Percentiles rank a stretch among this genome's conserved stretches.
Evolutionary conservation across 306 rosid genomes (phyloP).

Genomic region (Cicer judaicum): DNA sequence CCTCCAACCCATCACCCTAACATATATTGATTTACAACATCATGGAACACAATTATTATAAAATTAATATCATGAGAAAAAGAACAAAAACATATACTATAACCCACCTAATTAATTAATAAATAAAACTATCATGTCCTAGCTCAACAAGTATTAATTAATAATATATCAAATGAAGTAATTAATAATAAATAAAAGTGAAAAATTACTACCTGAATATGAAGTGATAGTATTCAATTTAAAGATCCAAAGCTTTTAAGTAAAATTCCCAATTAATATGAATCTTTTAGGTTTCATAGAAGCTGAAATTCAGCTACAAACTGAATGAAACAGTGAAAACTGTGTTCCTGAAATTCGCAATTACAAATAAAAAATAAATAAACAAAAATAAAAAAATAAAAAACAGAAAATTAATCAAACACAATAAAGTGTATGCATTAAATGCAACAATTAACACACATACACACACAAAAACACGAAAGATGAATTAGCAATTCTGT

Average conservation of each 20-base stretch:
- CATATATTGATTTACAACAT: constrained; percentile 25
- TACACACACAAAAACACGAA: neutral
- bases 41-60: neutral
- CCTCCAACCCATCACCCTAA: constrained; percentile 17
- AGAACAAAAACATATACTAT: neutral
- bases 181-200: neutral
- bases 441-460: constrained; percentile 21
- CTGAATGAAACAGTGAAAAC: constrained; percentile 45
- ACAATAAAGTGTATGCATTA: neutral
- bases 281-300: constrained; percentile 31
- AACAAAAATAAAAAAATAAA: neutral
- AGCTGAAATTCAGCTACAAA: constrained; percentile 43
- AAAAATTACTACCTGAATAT: constrained; percentile 46
- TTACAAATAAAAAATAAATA: neutral
- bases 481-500: neutral
- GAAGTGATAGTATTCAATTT: constrained; percentile 1
- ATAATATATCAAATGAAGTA: constrained; percentile 16
- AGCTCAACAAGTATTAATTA: constrained; percentile 30
- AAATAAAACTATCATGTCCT: constrained; percentile 9
- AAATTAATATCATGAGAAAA: neutral
- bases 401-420: neutral
- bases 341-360: constrained; percentile 52
- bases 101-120: neutral
- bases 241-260: constrained; percentile 41
- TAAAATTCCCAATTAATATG: constrained; percentile 39